Percentiles rank a stretch among this genome's conserved stretches.
Conservation (phyloP, 1,284 basidiomycete genomes). For the Leccinum olivaceoglutinosum region DNA sequence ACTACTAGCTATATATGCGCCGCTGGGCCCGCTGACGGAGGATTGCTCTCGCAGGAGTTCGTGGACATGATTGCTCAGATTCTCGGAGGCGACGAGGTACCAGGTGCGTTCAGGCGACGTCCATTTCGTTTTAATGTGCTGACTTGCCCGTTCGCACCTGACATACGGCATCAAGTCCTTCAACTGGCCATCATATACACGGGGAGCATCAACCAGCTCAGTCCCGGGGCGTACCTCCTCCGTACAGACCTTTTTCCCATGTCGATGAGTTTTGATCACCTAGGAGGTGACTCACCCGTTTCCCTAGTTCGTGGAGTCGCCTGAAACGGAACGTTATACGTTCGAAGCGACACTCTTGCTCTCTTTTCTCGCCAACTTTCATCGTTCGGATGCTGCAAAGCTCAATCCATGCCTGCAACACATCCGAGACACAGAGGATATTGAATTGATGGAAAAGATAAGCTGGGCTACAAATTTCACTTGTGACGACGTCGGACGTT, state of each 20-base stretch:
- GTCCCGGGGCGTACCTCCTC: slow-evolving; percentile 64
- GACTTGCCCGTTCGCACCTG: slow-evolving; percentile 22
- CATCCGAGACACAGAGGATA: slow-evolving; percentile 43
- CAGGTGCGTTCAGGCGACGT: too few species aligned
- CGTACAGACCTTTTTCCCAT: slow-evolving; percentile 50
- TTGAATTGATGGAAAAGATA: slow-evolving; percentile 47
- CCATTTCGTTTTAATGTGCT: too few species aligned
- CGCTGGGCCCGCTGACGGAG: too few species aligned
- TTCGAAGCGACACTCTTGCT: slow-evolving; percentile 56
- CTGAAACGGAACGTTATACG: slow-evolving; percentile 47
- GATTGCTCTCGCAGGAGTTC: too few species aligned
- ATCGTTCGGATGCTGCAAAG: slow-evolving; percentile 61
- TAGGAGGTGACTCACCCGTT: not conserved
- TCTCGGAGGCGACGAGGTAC: too few species aligned
- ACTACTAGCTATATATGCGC: not conserved
- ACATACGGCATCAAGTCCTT: slow-evolving; percentile 47
- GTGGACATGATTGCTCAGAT: too few species aligned
- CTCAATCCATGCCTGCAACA: slow-evolving; percentile 57
- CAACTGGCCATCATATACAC: slow-evolving; percentile 24
- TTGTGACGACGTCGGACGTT: slow-evolving; percentile 11
- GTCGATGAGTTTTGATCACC: slow-evolving; percentile 12
- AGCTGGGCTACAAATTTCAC: slow-evolving; percentile 37
- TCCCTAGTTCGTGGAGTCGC: slow-evolving; percentile 46
- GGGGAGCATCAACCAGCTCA: slow-evolving; percentile 40
- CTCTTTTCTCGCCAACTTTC: slow-evolving; percentile 57